Percentiles rank a stretch among this genome's conserved stretches.
phyloP scores from a whole-genome alignment of 2,329 filamentous ascomycete species.

The Aspergillus fumigatus region DNA sequence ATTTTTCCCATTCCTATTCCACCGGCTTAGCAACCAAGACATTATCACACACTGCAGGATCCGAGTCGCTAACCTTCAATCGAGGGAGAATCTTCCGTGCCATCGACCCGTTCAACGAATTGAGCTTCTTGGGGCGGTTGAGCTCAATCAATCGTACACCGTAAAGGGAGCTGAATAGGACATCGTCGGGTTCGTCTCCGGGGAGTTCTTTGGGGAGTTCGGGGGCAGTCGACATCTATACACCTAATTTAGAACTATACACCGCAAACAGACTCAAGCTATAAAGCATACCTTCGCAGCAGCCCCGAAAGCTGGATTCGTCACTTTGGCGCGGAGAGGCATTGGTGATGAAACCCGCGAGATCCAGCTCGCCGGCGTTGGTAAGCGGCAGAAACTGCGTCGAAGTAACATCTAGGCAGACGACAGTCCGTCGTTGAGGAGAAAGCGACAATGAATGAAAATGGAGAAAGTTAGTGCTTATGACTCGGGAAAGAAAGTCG shows the following conservation, averaged over 20 bases:
- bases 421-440: constrained; percentile 13
- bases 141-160: constrained; percentile 89
- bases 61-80: constrained; percentile 49
- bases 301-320: constrained; percentile 53
- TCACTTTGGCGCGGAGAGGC: constrained; percentile 75
- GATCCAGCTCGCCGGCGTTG: constrained; percentile 44
- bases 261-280: neutral
- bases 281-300: constrained; percentile 46
- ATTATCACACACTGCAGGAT: neutral
- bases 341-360: constrained; percentile 51
- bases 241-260: neutral
- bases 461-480: constrained; percentile 3
- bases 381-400: constrained; percentile 33
- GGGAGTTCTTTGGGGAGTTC: constrained; percentile 51
- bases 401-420: constrained; percentile 42
- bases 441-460: constrained; percentile 3
- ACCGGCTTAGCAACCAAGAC: constrained; percentile 11
- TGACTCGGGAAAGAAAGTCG: constrained; percentile 1
- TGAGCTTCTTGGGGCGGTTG: constrained; percentile 87
- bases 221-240: constrained; percentile 41
- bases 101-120: constrained; percentile 93
- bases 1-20: constrained; percentile 80
- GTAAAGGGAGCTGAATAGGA: constrained; percentile 83
- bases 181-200: constrained; percentile 78
- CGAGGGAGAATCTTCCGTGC: constrained; percentile 87